Base-by-base conservation (phyloP, 805 yeast species). In the Saccharomycopsis lassenensis region DNA sequence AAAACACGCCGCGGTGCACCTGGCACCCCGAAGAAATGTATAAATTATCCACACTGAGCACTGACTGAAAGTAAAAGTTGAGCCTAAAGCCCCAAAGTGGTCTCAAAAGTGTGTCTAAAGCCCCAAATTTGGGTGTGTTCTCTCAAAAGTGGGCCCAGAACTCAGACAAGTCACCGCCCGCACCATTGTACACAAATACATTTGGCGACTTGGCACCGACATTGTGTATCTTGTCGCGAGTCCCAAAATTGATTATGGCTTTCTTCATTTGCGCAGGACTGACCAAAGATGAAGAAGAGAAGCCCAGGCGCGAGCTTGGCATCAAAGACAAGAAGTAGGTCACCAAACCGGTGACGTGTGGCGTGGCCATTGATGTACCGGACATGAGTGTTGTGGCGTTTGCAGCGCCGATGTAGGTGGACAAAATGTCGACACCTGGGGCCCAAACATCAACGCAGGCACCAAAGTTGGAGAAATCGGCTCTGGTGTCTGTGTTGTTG, bases 301-400 rank as follows among this genome's bases (percentile, higher is more conserved):
- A 67, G 33, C 66, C 73, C 8, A 75, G 58, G 31, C 71, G 78
- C 7, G 24, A 4, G 3, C 6, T 5, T 46, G 94, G 94, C 62
- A 80, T 85, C 58, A 86, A 69, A 5, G 94, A 78, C 55, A 86
- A 64, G 63, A 74, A 89, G 69, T 89, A 89, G 4, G 94, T 71
- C 52, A 85, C 72, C 57, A 89, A 68, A 48, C 97, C 97, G 41
- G 86, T 77, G 47, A 87, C 89, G 54, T 86, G 95, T 28, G 98
- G 97, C 24, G 96, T 79, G 16, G 97, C 95, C 97, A 89, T 89
- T 10, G 96, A 87, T 6, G 96, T 89, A 59, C 98, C 98, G 24
- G 93, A 79, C 55, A 82, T 65, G n/a, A n/a, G n/a, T 24, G 81
- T 71, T 47, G 87, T 77, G 28, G 85, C 80, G 35, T 71, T 59